Conservation (phyloP, 108 stramenopile genomes). For the Skeletonema potamos region DNA sequence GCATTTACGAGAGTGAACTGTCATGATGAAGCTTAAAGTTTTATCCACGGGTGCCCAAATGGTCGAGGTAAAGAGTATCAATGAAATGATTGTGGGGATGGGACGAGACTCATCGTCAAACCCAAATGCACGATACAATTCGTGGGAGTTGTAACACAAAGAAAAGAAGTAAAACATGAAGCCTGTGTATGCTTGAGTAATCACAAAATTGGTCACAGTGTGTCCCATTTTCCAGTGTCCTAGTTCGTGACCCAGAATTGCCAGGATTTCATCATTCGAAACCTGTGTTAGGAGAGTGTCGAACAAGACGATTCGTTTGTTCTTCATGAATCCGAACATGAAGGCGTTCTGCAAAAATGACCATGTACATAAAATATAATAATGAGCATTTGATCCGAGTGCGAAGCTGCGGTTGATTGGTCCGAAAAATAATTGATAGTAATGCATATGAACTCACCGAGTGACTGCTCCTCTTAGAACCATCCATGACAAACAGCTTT, state of each 20-base stretch:
- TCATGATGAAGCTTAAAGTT: conserved; percentile 87
- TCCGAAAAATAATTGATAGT: too few relatives aligned
- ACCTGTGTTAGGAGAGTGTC: conserved; percentile 95
- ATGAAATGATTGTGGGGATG: conserved; percentile 87
- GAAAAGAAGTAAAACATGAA: conserved; percentile 93
- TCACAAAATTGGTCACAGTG: conserved; percentile 88
- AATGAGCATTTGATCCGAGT: too few relatives aligned
- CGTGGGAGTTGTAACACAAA: conserved; percentile 63
- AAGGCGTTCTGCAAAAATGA: conserved; percentile 85
- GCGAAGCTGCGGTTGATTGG: too few relatives aligned
- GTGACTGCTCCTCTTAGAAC: conserved; percentile 94
- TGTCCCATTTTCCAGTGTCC: conserved; percentile 99
- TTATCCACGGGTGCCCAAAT: conserved; percentile 98
- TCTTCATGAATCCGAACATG: conserved; percentile 97
- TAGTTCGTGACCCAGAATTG: conserved; percentile 92
- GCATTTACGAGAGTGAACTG: conserved; percentile 79
- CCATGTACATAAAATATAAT: too few relatives aligned
- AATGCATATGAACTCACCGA: conserved; percentile 21
- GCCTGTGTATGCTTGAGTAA: conserved; percentile 91
- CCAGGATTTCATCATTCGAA: conserved; percentile 86
- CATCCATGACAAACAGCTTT: conserved; percentile 97
- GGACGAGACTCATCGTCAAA: conserved; percentile 72
- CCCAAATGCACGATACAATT: conserved; percentile 94
- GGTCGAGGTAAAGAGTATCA: conserved; percentile 90
- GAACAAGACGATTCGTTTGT: conserved; percentile 98